Evolutionary conservation across 2,329 filamentous ascomycete genomes (phyloP), one percentile per base, ranked within the genome.

Genomic region (Ceratocystis colombiana): DNA sequence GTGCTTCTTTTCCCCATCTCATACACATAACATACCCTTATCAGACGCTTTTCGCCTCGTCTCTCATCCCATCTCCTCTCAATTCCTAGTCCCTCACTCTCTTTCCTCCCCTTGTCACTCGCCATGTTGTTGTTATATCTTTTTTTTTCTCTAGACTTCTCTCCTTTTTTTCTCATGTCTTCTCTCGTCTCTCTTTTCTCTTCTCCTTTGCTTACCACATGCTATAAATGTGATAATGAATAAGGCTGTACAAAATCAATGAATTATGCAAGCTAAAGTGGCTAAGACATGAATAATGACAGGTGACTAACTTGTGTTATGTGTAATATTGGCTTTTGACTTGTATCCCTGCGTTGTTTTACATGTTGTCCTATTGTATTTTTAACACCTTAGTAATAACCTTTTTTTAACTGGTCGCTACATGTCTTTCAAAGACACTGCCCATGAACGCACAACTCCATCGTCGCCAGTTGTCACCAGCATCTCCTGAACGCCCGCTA

Each of bases 381-480:
- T 15, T 17, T 33, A n/a, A 22, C 15, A 6, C 22, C 53, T 4
- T 41, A 5, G 37, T 41, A 57, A 28, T 17, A 15, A 7, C 15
- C 10, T 22, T 53, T 41, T 50, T 37, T 37, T 55, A 22, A 20
- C 12, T 10, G 1, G 28, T 59, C 5, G 22, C n/a, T 33, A 33
- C 55, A 17, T 8, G 25, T 30, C 8, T 59, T 3, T 17, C 33
- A 8, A 59, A 33, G 64, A 69, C n/a, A 90, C 73, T 69, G 83
- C 81, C 93, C 94, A 99, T 1, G 92, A 85, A 72, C 88, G 87
- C 33, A 96, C 88, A 64, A 88, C 80, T 0, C 94, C 94, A 76
- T 97, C 92, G 74, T 99, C 94, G 0, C 93, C 94, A 0, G 92
- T 96, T 17, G 88, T 94, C 22, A 97, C 79, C 61, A 99, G 79